A percentile compares a stretch with the other conserved stretches of the same genome.
Evolutionary conservation across 805 yeast genomes (phyloP).

Genomic region (Ogataea ramenticola): DNA sequence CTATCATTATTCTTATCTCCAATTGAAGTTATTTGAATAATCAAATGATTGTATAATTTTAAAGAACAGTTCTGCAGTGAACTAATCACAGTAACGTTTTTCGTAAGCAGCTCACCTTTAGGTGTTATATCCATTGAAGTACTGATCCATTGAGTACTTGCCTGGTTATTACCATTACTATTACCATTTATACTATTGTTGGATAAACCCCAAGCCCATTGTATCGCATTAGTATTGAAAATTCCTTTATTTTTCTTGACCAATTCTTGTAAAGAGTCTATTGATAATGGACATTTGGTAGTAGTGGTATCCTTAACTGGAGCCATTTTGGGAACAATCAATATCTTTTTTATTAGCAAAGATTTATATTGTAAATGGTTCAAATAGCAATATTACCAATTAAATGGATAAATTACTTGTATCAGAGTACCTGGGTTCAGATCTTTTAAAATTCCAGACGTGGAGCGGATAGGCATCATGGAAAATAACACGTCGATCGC

Average conservation of each 20-base stretch:
- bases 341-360: no score
- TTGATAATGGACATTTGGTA: no score
- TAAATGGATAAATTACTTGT: no score
- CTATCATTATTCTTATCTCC: constrained; percentile 13
- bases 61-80: constrained; percentile 24
- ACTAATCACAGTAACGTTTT: constrained; percentile 13
- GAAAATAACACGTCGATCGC: no score
- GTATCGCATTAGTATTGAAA: constrained; percentile 5
- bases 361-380: no score
- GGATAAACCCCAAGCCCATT: constrained; percentile 15
- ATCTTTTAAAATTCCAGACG: no score
- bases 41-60: constrained; percentile 17
- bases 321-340: background rate
- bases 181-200: constrained; percentile 1
- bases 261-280: constrained; percentile 1
- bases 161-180: background rate
- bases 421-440: no score
- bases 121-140: constrained; percentile 18
- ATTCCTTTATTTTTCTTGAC: constrained; percentile 10
- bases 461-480: no score
- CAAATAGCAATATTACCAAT: no score
- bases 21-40: constrained; percentile 36
- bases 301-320: no score
- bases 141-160: constrained; percentile 12
- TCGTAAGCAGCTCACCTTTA: constrained; percentile 18